A percentile compares a stretch with the other conserved stretches of the same genome.
These are phyloP conservation scores for Achaetomium macrosporum DNA, from an alignment of 2,329 filamentous ascomycete species.

Conservation along the genomic window DNA sequence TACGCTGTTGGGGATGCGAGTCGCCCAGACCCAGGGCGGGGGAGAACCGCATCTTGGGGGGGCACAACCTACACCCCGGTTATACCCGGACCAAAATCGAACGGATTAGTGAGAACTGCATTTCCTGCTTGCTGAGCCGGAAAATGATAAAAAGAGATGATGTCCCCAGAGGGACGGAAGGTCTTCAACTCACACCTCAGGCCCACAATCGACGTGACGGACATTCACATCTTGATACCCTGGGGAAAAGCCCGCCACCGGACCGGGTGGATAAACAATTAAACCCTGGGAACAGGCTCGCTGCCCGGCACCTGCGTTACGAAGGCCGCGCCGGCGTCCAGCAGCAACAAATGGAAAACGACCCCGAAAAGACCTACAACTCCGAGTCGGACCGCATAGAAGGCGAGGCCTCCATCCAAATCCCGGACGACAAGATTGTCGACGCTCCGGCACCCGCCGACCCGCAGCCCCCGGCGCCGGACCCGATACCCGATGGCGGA, in stretches of 20 bases:
- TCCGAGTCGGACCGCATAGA: slow-evolving; percentile 19
- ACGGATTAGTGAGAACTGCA: not conserved
- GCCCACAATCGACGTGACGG: not conserved
- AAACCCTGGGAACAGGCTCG: not conserved
- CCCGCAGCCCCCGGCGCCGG: not conserved
- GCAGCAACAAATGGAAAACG: slow-evolving; percentile 8
- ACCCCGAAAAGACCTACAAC: slow-evolving; percentile 8
- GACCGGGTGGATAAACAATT: no score
- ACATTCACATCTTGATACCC: not conserved
- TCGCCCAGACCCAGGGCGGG: not conserved
- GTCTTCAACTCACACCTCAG: not conserved
- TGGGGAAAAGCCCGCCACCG: no score
- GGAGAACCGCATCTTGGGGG: not conserved
- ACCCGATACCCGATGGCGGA: slow-evolving; percentile 31
- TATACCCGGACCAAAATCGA: slow-evolving; percentile 9
- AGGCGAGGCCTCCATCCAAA: slow-evolving; percentile 1
- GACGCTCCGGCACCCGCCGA: not conserved
- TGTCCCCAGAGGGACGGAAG: not conserved
- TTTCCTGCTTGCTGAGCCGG: not conserved
- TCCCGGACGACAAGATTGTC: not conserved
- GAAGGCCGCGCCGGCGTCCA: not conserved
- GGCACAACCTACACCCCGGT: slow-evolving; percentile 9
- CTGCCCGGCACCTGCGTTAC: not conserved
- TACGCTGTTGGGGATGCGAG: slow-evolving; percentile 2
- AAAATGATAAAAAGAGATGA: not conserved